Evolutionary conservation across 2,329 filamentous ascomycete species (phyloP), one percentile per base, ranked within the genome.

Genomic region (Penicillium sp.): DNA sequence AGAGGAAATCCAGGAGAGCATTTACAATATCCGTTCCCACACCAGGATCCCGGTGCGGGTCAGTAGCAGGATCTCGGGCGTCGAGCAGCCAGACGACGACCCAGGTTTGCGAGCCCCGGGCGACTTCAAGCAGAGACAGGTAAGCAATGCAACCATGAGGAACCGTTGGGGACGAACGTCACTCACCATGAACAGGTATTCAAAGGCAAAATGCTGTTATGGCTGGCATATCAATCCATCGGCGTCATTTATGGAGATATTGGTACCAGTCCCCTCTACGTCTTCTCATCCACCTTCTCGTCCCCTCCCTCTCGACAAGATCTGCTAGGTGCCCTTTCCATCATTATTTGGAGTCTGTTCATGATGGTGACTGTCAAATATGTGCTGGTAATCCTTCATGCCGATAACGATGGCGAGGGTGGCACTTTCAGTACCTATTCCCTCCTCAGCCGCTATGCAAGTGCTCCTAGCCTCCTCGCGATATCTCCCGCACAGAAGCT

Each of bases 251-350:
- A 54, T 42, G 51, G 51, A 28, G 51, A 54, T 22, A 54, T 54
- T n/a, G 51, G 51, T 22, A 54, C 51, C n/a, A 54, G 51, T 35
- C 51, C 51, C 28, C 51, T 54, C n/a, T 54, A 54, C n/a, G 51
- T 54, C 51, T 54, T 42, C 39, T 54, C 51, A 0, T 54, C 51
- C n/a, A 54, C 51, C 2, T 54, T 54, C 8, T 34, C 15, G 11
- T 42, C 38, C n/a, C 38, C 25, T 42, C 51, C 51, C 17, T 42
- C 38, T 15, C 38, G 17, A 11, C 3, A 20, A 31, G 39, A 54
- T 12, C 38, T 54, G 3, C 7, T 54, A 4, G 51, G 51, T 1
- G 51, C 28, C 25, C 22, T 54, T 0, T 54, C 51, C 4, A 41
- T 54, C 39, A 42, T 54, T 22, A 45, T 54, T 17, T 54, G 51